Evolutionary conservation across 306 rosid genomes (phyloP).

Genomic region (Ochetophila trinervis): DNA sequence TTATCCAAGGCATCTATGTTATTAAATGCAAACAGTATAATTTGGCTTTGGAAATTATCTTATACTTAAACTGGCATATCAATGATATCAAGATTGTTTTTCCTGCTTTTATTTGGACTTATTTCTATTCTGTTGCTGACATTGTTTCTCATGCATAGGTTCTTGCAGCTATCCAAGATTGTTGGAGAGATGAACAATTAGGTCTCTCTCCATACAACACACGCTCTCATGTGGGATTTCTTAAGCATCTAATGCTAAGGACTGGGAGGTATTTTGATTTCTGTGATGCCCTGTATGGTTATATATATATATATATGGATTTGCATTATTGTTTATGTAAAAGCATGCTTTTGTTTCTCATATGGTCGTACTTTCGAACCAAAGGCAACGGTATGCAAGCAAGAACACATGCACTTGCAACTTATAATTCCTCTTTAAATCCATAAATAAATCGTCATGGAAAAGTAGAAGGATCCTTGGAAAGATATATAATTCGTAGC

Average conservation of each 20-base stretch:
- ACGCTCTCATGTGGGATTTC: constrained; percentile 76
- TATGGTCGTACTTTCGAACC: too few species aligned
- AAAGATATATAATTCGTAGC: too few species aligned
- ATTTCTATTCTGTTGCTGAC: constrained; percentile 15
- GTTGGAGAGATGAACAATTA: constrained; percentile 81
- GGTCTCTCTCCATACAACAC: constrained; percentile 77
- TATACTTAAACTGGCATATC: not conserved
- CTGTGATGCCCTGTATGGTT: not conserved
- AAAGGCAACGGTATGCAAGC: too few species aligned
- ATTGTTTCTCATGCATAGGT: constrained; percentile 48
- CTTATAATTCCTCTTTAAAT: too few species aligned
- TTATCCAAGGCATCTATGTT: not conserved
- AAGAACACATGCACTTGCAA: too few species aligned
- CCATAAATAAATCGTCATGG: too few species aligned
- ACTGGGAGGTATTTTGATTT: constrained; percentile 72
- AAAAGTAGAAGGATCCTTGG: too few species aligned
- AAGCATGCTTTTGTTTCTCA: too few species aligned
- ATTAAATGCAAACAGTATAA: not conserved
- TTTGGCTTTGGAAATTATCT: not conserved
- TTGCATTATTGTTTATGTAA: too few species aligned
- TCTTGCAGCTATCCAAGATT: constrained; percentile 78
- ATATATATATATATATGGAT: not conserved
- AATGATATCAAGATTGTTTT: not conserved
- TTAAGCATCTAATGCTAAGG: constrained; percentile 94
- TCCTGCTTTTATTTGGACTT: not conserved